Conservation (phyloP, 106 monocot genomes). For the Phalaenopsis equestris region DNA sequence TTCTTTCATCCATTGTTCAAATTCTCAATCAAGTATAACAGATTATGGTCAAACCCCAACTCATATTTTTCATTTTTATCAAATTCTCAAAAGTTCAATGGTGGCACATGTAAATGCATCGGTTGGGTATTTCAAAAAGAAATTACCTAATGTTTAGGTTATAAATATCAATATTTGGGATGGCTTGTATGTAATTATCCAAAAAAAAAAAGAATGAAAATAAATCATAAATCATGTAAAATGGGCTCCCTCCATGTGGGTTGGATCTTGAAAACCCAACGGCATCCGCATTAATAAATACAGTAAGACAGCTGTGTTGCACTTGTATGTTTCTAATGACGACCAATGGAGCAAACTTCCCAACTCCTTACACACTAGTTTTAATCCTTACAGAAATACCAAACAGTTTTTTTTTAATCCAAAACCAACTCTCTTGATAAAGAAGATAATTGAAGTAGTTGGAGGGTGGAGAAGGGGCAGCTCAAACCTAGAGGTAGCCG, state of each 20-base stretch:
- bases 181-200: too few species aligned
- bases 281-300: background rate
- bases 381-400: background rate
- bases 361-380: background rate
- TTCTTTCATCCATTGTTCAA: too few species aligned
- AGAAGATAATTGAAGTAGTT: background rate
- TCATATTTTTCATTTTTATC: too few species aligned
- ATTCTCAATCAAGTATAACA: too few species aligned
- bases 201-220: too few species aligned
- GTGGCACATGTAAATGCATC: too few species aligned
- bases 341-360: background rate
- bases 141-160: too few species aligned
- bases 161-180: too few species aligned
- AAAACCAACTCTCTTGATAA: background rate
- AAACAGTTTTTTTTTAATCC: background rate
- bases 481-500: slow-evolving; percentile 5
- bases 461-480: background rate
- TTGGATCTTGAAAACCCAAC: background rate
- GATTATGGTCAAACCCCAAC: too few species aligned
- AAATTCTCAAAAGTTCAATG: too few species aligned
- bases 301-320: slow-evolving; percentile 5
- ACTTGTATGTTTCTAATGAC: background rate
- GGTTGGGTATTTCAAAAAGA: too few species aligned
- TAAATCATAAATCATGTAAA: background rate
- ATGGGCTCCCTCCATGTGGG: slow-evolving; percentile 3